These are phyloP conservation scores for Lippia alba DNA, from an alignment of 305 asterid genomes.

Conservation along the genomic window DNA sequence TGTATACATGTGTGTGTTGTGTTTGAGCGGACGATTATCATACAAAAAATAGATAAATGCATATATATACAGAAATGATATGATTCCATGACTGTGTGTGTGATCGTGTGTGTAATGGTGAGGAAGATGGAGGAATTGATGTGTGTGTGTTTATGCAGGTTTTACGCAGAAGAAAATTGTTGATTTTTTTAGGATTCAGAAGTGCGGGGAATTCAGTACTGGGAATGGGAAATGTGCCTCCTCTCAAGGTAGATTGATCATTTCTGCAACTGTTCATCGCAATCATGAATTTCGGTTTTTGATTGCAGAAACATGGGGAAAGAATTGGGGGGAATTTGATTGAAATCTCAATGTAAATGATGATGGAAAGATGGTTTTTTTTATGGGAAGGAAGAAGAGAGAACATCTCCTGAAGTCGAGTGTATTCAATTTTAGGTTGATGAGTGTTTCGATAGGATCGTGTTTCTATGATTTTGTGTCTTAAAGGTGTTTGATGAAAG, in stretches of 20 bases:
- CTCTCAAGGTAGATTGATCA: constrained; percentile 63
- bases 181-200: constrained; percentile 75
- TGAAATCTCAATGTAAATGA: background rate
- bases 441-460: constrained; percentile 1
- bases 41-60: background rate
- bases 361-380: no score
- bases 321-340: background rate
- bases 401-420: no score
- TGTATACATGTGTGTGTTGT: constrained; percentile 8
- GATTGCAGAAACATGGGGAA: background rate
- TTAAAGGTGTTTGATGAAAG: constrained; percentile 29
- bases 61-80: background rate
- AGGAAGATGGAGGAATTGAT: constrained; percentile 10
- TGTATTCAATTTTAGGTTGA: background rate
- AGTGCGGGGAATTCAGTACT: constrained; percentile 43
- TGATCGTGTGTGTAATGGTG: constrained; percentile 31
- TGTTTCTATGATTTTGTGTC: constrained; percentile 16
- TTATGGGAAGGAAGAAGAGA: background rate
- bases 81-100: background rate
- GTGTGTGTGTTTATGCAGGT: constrained; percentile 44
- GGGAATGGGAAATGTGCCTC: constrained; percentile 49
- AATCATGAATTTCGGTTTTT: background rate
- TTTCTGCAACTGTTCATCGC: constrained; percentile 21
- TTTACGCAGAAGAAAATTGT: constrained; percentile 72
- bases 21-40: constrained; percentile 6